A percentile compares a stretch with the other conserved stretches of the same genome.
Conservation (phyloP, 2,329 filamentous ascomycete genomes). For the Colletotrichum musicola region DNA sequence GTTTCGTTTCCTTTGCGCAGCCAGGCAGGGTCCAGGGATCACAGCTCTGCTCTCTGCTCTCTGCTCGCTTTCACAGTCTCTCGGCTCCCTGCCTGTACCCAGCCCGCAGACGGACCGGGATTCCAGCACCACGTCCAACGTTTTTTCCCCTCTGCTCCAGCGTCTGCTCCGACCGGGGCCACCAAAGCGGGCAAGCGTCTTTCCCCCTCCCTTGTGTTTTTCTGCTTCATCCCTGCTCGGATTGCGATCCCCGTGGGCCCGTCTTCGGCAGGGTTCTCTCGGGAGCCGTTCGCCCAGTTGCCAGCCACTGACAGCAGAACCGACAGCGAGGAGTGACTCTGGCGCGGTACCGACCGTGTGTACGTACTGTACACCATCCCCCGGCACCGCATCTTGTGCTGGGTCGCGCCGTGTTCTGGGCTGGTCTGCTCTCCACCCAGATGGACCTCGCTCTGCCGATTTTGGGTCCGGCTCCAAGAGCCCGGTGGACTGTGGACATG, state of each 20-base stretch:
- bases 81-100: slow-evolving; percentile 5
- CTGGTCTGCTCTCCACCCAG: slow-evolving; percentile 23
- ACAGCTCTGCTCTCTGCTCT: slow-evolving; percentile 17
- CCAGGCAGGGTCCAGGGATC: slow-evolving; percentile 16
- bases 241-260: slow-evolving; percentile 27
- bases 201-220: slow-evolving; percentile 18
- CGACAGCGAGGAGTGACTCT: slow-evolving; percentile 6
- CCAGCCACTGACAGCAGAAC: slow-evolving; percentile 32
- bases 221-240: slow-evolving; percentile 27
- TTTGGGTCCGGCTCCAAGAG: slow-evolving; percentile 29
- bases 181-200: slow-evolving; percentile 22
- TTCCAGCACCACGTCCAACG: slow-evolving; percentile 22
- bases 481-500: slow-evolving; percentile 31
- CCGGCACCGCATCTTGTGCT: background rate
- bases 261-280: slow-evolving; percentile 18
- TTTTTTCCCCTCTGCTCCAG: background rate
- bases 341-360: slow-evolving; percentile 5
- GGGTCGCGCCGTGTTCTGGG: slow-evolving; percentile 31
- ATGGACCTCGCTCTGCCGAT: slow-evolving; percentile 28
- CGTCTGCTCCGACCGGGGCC: slow-evolving; percentile 23
- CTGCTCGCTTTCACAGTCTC: background rate
- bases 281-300: slow-evolving; percentile 17
- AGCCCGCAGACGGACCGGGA: slow-evolving; percentile 5
- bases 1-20: slow-evolving; percentile 29
- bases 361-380: slow-evolving; percentile 14